phyloP scores from a whole-genome alignment of 176 grass and related monocot genomes.

The Cenchrus purpureus region DNA sequence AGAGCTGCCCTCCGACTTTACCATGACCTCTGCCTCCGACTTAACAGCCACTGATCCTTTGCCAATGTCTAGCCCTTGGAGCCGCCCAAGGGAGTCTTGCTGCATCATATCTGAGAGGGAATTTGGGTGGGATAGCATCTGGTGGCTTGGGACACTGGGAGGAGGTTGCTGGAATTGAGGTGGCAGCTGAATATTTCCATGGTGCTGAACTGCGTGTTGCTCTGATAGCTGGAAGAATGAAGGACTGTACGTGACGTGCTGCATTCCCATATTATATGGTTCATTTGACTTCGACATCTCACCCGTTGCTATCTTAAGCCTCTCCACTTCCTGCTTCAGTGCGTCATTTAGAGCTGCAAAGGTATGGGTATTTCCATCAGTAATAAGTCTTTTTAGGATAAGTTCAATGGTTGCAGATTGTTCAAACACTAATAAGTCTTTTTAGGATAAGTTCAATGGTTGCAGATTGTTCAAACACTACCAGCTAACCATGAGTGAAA shows the following conservation, averaged over 20 bases:
- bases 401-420: neutral
- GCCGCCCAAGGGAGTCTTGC: constrained; percentile 72
- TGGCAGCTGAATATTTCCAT: constrained; percentile 55
- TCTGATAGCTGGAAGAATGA: constrained; percentile 71
- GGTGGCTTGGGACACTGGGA: constrained; percentile 54
- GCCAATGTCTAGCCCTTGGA: constrained; percentile 84
- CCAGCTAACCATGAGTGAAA: constrained; percentile 12
- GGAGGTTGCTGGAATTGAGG: constrained; percentile 67
- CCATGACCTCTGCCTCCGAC: constrained; percentile 59
- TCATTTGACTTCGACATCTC: constrained; percentile 65
- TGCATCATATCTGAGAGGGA: constrained; percentile 79
- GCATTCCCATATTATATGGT: constrained; percentile 76
- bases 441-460: neutral
- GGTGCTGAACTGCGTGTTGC: constrained; percentile 47
- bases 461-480: constrained; percentile 10
- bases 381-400: constrained; percentile 10
- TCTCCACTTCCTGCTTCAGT: constrained; percentile 82
- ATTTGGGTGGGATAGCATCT: constrained; percentile 62
- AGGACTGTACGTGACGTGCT: constrained; percentile 59
- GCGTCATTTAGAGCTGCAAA: constrained; percentile 81
- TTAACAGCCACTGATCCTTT: constrained; percentile 67
- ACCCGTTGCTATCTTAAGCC: constrained; percentile 76
- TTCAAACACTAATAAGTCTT: constrained; percentile 15
- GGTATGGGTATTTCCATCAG: constrained; percentile 33
- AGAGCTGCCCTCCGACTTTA: constrained; percentile 75